Evolutionary conservation across 2,329 filamentous ascomycete species (phyloP), one percentile per base, ranked within the genome.

Genomic region (Thelonectria discophora): DNA sequence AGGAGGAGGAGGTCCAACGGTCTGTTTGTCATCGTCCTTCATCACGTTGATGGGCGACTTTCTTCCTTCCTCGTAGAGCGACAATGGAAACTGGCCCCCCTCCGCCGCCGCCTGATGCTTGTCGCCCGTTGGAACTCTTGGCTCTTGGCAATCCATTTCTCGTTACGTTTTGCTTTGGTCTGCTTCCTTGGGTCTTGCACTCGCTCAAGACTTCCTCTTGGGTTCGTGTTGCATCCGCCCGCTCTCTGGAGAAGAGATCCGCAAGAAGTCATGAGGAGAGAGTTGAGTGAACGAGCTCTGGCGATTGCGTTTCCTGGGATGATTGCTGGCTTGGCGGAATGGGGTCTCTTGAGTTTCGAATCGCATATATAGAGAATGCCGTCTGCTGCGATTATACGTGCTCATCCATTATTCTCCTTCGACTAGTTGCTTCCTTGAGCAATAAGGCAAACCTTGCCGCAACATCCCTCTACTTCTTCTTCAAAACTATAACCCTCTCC

Each of bases 241-340:
- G 34, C 34, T 37, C 27, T 37, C 34, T 37, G 34, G 34, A 37
- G 34, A 37, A 37, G 34, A 13, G 34, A 37, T 37, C 27, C 27
- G 27, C 27, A 15, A 37, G 34, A 4, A 6, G 7, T 15, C 34
- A 4, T 37, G 15, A 12, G 34, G 12, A 37, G 34, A 37, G 34
- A 13, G 34, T 37, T 37, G 34, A 15, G 15, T 12, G 34, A 37
- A 12, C 62, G 21, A 24, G 52, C 34, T 62, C 46, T 55, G 40
- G 37, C 27, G 45, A 13, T 39, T 21, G 39, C 34, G 34, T 37
- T 37, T 53, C 63, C 58, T 51, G 50, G 47, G 60, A 65, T 37
- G 45, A 10, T 55, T 50, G 20, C 50, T 46, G 57, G 24, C 66
- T 69, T 69, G 66, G 66, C 66, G 52, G 59, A 50, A 40, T 48